These are phyloP conservation scores for Crithidia sp. DNA, from an alignment of 208 protist species.

Conservation along the genomic window DNA sequence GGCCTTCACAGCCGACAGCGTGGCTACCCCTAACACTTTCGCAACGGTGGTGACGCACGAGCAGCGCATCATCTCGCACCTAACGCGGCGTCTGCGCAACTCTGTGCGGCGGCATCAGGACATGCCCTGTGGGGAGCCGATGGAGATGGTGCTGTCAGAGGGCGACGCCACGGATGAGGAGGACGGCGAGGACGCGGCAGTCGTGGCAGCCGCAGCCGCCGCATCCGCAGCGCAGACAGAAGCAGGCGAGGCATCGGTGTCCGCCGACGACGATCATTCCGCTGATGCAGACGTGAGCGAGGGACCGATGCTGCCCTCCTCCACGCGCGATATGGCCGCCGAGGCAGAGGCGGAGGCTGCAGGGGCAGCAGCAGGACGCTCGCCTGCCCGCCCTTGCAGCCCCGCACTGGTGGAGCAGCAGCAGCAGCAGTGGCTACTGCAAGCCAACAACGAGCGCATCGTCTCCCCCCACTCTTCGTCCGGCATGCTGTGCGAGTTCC, in stretches of 20 bases:
- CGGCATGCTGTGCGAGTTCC: constrained; percentile 14
- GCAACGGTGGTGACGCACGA: constrained; percentile 50
- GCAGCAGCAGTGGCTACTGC: constrained; percentile 9
- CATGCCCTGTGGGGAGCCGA: constrained; percentile 26
- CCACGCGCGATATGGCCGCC: constrained; percentile 33
- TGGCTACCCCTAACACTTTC: constrained; percentile 73
- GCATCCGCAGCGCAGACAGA: neutral
- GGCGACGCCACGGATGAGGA: constrained; percentile 12
- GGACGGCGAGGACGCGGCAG: neutral
- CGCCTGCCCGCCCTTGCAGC: neutral
- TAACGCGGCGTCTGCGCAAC: constrained; percentile 27
- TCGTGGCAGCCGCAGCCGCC: too few relatives aligned
- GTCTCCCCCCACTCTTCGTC: constrained; percentile 35
- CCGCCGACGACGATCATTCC: neutral
- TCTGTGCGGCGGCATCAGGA: constrained; percentile 24
- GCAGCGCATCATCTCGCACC: constrained; percentile 29
- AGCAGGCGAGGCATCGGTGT: neutral
- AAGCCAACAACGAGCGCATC: constrained; percentile 34
- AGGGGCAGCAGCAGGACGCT: constrained; percentile 5
- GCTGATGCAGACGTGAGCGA: constrained; percentile 1
- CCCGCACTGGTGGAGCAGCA: neutral
- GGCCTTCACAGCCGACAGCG: constrained; percentile 55
- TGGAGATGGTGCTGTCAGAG: constrained; percentile 30
- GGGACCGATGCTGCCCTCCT: constrained; percentile 34
- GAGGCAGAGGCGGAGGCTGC: constrained; percentile 10